Base-by-base conservation (phyloP, 768 basidiomycete genomes). In the Gautieria morchelliformis region DNA sequence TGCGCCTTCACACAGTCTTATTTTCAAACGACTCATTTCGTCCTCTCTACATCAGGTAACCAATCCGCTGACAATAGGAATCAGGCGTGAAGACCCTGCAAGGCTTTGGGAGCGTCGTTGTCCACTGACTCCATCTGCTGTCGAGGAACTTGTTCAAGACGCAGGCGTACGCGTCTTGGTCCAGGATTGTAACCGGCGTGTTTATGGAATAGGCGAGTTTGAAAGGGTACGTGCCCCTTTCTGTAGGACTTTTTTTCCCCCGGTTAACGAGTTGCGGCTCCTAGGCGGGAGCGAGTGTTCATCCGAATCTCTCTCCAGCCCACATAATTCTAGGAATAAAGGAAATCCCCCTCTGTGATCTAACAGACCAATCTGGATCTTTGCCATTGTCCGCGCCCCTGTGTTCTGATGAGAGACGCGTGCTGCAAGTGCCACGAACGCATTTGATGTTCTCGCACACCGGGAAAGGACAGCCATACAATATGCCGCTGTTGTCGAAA, bases 361-460 rank as follows among this genome's bases (percentile, higher is more conserved):
- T 92, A 22, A 52, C 62, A n/a, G 17, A 49, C 17, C 45, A 56
- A 19, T 48, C 20, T 27, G 30, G 42, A 41, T 53, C 35, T 65
- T 82, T 63, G 76, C 75, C 19, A 67, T 70, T 32, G 63, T 76
- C 20, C 62, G 64, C 19, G 67, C 71, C 37, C 67, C 62, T 19
- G 37, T 50, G 39, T 20, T 27, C 40, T 59, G 57, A 56, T 45
- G 40, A 45, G 37, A 42, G 20, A 14, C 47, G 56, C 60, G 57
- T 41, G 62, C n/a, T 35, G 9, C 57, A 62, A 3, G 66, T 73
- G 37, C 70, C 78, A 11, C 80, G 87, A 33, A 92, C 85, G 0
- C 85, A 93, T 63, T 70, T 94, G 56, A 92, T 93, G 84, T 95
- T 96, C 77, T 92, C 88, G 32, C 93, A 94, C 67, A 94, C 93